Percentiles rank a stretch among this genome's conserved stretches.
phyloP scores from a whole-genome alignment of 306 rosid genomes.

The Vigna angularis region DNA sequence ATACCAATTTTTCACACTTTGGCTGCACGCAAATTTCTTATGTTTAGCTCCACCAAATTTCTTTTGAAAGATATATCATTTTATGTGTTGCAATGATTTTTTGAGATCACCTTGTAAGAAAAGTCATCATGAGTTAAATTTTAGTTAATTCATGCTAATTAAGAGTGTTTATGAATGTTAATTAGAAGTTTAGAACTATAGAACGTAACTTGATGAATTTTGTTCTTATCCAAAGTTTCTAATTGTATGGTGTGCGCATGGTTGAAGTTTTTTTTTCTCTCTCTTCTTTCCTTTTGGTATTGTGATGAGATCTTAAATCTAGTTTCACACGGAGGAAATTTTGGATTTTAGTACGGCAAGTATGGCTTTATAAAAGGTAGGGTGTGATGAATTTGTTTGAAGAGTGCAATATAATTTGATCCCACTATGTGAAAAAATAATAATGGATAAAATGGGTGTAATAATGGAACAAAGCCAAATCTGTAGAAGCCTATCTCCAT shows the following conservation, averaged over 20 bases:
- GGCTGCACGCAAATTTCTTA: slow-evolving; percentile 28
- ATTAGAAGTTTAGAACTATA: not conserved
- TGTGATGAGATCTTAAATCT: not conserved
- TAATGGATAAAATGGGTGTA: not conserved
- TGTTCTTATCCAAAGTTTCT: slow-evolving; percentile 20
- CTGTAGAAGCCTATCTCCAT: slow-evolving; percentile 6
- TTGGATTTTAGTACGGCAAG: slow-evolving; percentile 18
- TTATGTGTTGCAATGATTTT: no score
- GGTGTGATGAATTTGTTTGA: not conserved
- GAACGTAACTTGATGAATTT: slow-evolving; percentile 9
- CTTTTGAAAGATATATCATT: no score
- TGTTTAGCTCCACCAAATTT: slow-evolving; percentile 42
- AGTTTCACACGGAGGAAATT: slow-evolving; percentile 29
- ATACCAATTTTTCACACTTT: not conserved
- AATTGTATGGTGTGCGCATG: not conserved
- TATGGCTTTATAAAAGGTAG: slow-evolving; percentile 22
- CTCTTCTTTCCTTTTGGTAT: not conserved
- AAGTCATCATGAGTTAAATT: not conserved
- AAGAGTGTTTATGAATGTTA: not conserved
- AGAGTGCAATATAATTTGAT: slow-evolving; percentile 34
- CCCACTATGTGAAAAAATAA: not conserved
- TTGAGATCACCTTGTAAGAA: no score
- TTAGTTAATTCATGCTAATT: not conserved
- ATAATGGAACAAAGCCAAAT: slow-evolving; percentile 28
- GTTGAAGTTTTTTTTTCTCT: not conserved